Conservation (phyloP, 2,329 filamentous ascomycete genomes). For the Xylariomycetidae sp. region DNA sequence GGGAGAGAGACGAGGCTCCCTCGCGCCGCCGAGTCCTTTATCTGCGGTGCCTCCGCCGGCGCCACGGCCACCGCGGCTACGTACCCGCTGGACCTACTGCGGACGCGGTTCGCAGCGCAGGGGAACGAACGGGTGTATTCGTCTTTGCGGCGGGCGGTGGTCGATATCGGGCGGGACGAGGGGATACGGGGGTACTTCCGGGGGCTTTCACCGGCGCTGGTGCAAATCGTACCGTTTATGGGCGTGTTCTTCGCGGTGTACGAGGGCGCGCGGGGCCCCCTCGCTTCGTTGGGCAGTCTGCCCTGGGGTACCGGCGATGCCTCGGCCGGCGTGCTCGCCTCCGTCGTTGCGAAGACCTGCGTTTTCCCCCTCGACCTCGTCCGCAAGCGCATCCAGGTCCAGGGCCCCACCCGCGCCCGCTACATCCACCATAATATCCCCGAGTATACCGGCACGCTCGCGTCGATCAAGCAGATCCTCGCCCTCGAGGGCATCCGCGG, state of each 20-base stretch:
- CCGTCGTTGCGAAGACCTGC: slow-evolving; percentile 75
- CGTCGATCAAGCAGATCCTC: slow-evolving; percentile 63
- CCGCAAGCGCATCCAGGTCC: slow-evolving; percentile 88
- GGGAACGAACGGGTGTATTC: slow-evolving; percentile 73
- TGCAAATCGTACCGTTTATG: slow-evolving; percentile 94
- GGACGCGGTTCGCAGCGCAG: slow-evolving; percentile 95
- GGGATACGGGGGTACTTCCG: slow-evolving; percentile 79
- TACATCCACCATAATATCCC: slow-evolving; percentile 90
- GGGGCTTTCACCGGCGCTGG: slow-evolving; percentile 73
- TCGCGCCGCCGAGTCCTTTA: slow-evolving; percentile 67
- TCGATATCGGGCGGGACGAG: slow-evolving; percentile 69
- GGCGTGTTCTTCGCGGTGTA: slow-evolving; percentile 91
- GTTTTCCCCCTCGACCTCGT: slow-evolving; percentile 93
- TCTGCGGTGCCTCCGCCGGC: slow-evolving; percentile 77
- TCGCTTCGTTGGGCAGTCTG: slow-evolving; percentile 46
- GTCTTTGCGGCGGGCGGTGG: slow-evolving; percentile 62
- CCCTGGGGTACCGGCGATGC: slow-evolving; percentile 78
- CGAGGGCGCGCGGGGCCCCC: slow-evolving; percentile 65
- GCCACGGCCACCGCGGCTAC: slow-evolving; percentile 75
- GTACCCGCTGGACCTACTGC: slow-evolving; percentile 87
- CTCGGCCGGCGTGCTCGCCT: slow-evolving; percentile 71
- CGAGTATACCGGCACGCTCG: slow-evolving; percentile 64
- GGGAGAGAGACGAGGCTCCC: slow-evolving; percentile 41
- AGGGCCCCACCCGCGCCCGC: slow-evolving; percentile 72
- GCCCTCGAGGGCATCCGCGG: slow-evolving; percentile 69